These are phyloP conservation scores for Colletotrichum sp. DNA, from an alignment of 2,329 filamentous ascomycete species.

Conservation along the genomic window DNA sequence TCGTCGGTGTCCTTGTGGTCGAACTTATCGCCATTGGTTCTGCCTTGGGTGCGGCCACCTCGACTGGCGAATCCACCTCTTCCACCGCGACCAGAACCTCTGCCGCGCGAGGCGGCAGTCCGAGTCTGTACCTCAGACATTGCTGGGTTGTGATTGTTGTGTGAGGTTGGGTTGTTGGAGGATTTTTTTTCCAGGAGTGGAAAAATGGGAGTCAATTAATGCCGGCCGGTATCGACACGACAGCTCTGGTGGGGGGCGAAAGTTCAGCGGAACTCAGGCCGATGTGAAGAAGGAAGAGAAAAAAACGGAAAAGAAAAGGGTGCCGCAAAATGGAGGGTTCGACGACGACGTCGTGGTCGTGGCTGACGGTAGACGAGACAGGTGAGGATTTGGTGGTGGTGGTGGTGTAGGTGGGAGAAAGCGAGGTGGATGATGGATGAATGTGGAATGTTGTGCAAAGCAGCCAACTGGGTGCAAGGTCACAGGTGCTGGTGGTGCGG, in stretches of 20 bases:
- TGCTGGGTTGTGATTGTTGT: slow-evolving; percentile 22
- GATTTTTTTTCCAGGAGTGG: slow-evolving; percentile 17
- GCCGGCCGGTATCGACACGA: slow-evolving; percentile 21
- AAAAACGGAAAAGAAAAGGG: slow-evolving; percentile 28
- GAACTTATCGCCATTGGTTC: slow-evolving; percentile 75
- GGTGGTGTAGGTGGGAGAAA: slow-evolving; percentile 21
- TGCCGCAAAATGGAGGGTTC: slow-evolving; percentile 15
- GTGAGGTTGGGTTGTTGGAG: slow-evolving; percentile 3
- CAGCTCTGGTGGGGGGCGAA: slow-evolving; percentile 17
- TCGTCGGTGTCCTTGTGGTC: slow-evolving; percentile 63
- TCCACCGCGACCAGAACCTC: slow-evolving; percentile 88
- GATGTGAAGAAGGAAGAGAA: slow-evolving; percentile 22
- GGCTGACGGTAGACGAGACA: slow-evolving; percentile 22
- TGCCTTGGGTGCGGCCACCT: slow-evolving; percentile 67
- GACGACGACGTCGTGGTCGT: slow-evolving; percentile 21
- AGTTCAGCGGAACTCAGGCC: slow-evolving; percentile 27
- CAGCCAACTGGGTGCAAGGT: neutral
- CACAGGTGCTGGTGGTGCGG: neutral
- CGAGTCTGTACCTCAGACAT: slow-evolving; percentile 97
- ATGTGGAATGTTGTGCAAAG: slow-evolving; percentile 24
- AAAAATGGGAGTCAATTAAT: slow-evolving; percentile 18
- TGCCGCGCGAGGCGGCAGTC: slow-evolving; percentile 83
- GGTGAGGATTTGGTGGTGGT: slow-evolving; percentile 25
- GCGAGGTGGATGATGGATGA: slow-evolving; percentile 25
- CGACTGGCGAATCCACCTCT: slow-evolving; percentile 77